Evolutionary conservation across 305 asterid species (phyloP), one percentile per base, ranked within the genome.

Genomic region (Fraxinus ornus): DNA sequence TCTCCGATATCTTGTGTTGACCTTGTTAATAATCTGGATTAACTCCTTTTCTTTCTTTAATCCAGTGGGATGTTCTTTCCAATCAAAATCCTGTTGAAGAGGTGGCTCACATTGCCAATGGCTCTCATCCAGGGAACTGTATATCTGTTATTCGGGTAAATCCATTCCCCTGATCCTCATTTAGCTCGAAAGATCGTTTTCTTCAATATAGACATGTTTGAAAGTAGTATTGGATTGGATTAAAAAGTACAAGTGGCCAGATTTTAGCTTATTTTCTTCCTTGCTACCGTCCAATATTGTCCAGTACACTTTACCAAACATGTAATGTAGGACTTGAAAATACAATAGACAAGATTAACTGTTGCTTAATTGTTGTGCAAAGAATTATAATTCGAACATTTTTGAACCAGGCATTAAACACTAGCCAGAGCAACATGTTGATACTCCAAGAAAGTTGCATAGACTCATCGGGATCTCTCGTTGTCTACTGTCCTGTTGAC

Each of bases 21-120:
- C 1, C 1, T 24, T 24, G 26, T 24, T 24, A 49, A 49, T 49
- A 49, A 2, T 13, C 60, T 49, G 60, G 19, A 49, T 49, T 13
- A 13, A 49, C 60, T 49, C 19, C 32, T 64, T 26, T 68, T 26
- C 30, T 7, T 71, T 76, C 7, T 57, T 37, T 21, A 21, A 28
- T 82, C 80, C 78, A 97, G 99, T 97, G 98, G 99, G 99, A 97
- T 85, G 98, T 92, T 10, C 95, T 97, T 64, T 93, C 97, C 21
- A 91, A 91, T 83, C 97, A 93, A 83, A 92, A 91, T 79, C 98
- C 99, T 2, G 97, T 97, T 7, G 95, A 97, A 88, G 98, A 92
- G 47, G 93, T 97, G 55, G 95, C 97, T 21, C 98, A 91, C 85
- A 91, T 97, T 21, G 94, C 97, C 35, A 97, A 93, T 75, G 99